Evolutionary conservation across 345 rosid genomes (phyloP).

Genomic region (Pistacia integerrima): DNA sequence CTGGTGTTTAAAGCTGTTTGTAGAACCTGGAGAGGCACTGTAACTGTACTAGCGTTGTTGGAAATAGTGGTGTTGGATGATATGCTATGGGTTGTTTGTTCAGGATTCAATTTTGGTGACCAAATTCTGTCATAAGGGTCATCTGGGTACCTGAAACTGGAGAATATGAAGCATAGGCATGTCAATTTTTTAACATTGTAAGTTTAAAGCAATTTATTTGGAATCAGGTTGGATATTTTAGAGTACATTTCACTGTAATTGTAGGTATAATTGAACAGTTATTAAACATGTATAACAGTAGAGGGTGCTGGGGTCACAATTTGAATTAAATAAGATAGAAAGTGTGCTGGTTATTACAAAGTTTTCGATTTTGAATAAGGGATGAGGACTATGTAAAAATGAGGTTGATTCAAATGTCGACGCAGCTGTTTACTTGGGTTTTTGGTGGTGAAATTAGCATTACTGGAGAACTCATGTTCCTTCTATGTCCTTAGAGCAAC

Average conservation of each 20-base stretch:
- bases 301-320: too few relatives aligned
- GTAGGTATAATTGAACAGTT: too few relatives aligned
- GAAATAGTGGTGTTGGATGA: conserved; percentile 15
- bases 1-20: conserved; percentile 41
- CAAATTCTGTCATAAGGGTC: conserved; percentile 65
- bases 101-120: conserved; percentile 32
- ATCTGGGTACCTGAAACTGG: conserved; percentile 50
- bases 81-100: not conserved
- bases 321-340: too few relatives aligned
- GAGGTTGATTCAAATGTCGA: not conserved
- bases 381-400: not conserved
- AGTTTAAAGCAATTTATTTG: too few relatives aligned
- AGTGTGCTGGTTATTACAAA: too few relatives aligned
- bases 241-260: too few relatives aligned
- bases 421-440: not conserved
- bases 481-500: not conserved
- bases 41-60: not conserved
- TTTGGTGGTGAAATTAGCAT: not conserved
- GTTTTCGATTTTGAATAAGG: too few relatives aligned
- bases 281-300: too few relatives aligned
- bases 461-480: not conserved
- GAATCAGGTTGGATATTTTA: too few relatives aligned
- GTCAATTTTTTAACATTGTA: not conserved
- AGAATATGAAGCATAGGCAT: conserved; percentile 13
- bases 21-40: conserved; percentile 53